Evolutionary conservation across 768 basidiomycete genomes (phyloP), one percentile per base, ranked within the genome.

Genomic region (Macrocybe gigantea): DNA sequence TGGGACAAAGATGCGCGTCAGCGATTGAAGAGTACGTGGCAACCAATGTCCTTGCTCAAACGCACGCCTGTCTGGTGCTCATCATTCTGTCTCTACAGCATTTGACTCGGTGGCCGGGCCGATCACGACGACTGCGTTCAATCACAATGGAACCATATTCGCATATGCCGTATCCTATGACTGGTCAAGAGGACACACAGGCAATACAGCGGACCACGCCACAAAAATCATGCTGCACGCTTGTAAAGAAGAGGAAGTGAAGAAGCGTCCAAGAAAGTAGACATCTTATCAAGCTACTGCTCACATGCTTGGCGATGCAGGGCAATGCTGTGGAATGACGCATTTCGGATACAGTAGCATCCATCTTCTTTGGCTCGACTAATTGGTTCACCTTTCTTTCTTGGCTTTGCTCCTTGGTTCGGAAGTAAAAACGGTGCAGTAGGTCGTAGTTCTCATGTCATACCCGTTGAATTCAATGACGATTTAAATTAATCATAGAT

Each of bases 1-100:
- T 95, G 93, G 93, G 93, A 96, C 67, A 93, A 93, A 68, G 88
- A 94, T 56, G 83, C 87, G 6, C 85, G 92, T 49, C 91, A 85
- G 6, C 84, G 94, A 36, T 77, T 97, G 68, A 96, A 94, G 70
- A 83, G 92, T 93, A 6, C 2, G 42, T 44, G 15, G 22, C 42
- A n/a, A 44, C 29, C 32, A n/a, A 33, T 44, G n/a, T 11, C 41
- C 8, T 11, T 12, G 32, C 11, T 41, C 4, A 22, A 9, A n/a
- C 14, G 3, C 11, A 13, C 22, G 41, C 12, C 41, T 6, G 11
- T 29, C 22, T 41, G 15, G 15, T 13, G n/a, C 22, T 12, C 12
- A 41, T 22, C 31, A 8, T 44, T 44, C 42, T 12, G 15, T n/a
- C 41, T 12, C 12, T 15, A 31, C 44, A 45, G 54, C 51, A 10